Evolutionary conservation across 2,329 filamentous ascomycete genomes (phyloP).

Genomic region (Fusarium nanum): DNA sequence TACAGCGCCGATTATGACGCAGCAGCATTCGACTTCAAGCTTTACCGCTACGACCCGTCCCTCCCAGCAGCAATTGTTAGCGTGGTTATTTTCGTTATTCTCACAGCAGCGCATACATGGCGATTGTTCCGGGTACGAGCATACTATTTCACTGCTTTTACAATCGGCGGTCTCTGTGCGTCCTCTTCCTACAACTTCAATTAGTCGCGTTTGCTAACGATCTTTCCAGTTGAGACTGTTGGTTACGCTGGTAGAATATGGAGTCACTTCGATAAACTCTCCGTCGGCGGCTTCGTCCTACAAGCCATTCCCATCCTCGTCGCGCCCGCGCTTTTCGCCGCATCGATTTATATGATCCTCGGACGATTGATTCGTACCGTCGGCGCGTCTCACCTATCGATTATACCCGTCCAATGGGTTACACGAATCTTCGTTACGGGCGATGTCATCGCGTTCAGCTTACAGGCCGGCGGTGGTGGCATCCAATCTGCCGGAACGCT

Average conservation of each 20-base stretch:
- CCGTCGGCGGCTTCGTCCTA: background rate
- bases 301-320: conserved; percentile 24
- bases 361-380: conserved; percentile 16
- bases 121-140: background rate
- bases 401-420: conserved; percentile 17
- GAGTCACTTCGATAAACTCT: conserved; percentile 10
- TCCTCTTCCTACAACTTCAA: rapidly evolving
- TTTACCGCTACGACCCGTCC: conserved; percentile 16
- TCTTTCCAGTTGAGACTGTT: background rate
- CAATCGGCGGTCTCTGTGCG: conserved; percentile 7
- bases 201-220: background rate
- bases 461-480: conserved; percentile 9
- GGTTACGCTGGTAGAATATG: conserved; percentile 22
- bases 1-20: too few species aligned
- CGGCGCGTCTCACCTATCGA: conserved; percentile 2
- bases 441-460: conserved; percentile 1
- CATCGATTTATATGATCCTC: conserved; percentile 25
- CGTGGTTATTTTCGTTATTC: background rate
- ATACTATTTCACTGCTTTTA: conserved; percentile 12
- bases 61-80: conserved; percentile 6
- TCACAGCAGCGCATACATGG: conserved; percentile 6
- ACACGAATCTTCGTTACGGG: conserved; percentile 15
- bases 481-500: conserved; percentile 9
- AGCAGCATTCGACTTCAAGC: conserved; percentile 10
- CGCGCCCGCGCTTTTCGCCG: conserved; percentile 13